Conservation (phyloP, 2,329 filamentous ascomycete species). For the Dichotomopilus funicola region DNA sequence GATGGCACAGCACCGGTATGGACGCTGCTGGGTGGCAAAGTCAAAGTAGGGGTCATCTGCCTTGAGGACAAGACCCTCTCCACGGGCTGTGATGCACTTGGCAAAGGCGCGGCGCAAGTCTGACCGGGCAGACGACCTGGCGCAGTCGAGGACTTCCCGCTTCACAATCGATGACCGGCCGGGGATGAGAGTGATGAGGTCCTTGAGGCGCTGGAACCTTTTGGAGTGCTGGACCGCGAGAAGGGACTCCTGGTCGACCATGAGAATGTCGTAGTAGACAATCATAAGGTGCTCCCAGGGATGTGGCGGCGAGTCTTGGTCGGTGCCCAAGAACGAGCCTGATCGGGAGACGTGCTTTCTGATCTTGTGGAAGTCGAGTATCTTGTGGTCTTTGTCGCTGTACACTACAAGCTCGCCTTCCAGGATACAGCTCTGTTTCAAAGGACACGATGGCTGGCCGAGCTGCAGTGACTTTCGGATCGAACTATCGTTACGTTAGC, state of each 20-base stretch:
- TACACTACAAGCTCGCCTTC: constrained; percentile 81
- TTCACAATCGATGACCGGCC: constrained; percentile 63
- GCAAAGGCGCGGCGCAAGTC: constrained; percentile 60
- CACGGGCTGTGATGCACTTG: constrained; percentile 55
- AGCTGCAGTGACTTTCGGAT: constrained; percentile 61
- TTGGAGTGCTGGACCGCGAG: constrained; percentile 49
- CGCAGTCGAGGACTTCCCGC: constrained; percentile 63
- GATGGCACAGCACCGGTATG: constrained; percentile 52
- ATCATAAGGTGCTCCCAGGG: constrained; percentile 54
- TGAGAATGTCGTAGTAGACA: constrained; percentile 52
- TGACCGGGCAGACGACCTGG: constrained; percentile 41
- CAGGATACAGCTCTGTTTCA: constrained; percentile 65
- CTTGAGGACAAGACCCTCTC: constrained; percentile 79
- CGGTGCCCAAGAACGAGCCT: constrained; percentile 61
- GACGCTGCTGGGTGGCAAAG: constrained; percentile 32
- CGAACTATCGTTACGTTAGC: constrained; percentile 32
- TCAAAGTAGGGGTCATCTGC: constrained; percentile 73
- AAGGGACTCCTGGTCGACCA: constrained; percentile 48
- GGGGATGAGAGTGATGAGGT: constrained; percentile 43
- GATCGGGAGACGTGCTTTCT: constrained; percentile 72
- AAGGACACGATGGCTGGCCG: constrained; percentile 47
- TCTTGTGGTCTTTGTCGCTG: constrained; percentile 56
- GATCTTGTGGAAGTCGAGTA: constrained; percentile 75
- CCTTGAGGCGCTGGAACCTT: constrained; percentile 52
- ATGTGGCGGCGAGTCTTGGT: constrained; percentile 58